phyloP scores from a whole-genome alignment of 2,329 filamentous ascomycete species.

The Microsporum canis region DNA sequence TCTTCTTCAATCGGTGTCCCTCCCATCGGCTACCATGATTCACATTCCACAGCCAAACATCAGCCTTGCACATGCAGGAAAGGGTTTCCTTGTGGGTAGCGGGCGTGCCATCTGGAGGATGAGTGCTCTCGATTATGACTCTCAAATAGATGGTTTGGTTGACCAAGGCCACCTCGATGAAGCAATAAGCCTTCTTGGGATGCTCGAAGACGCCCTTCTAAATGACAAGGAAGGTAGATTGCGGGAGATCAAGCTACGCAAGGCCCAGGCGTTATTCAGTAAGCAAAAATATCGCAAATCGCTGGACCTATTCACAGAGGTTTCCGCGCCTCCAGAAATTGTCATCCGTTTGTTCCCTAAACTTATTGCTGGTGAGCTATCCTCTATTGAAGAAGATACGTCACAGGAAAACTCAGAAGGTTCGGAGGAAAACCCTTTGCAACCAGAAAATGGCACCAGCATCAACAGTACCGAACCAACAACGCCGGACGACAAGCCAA shows the following conservation, averaged over 20 bases:
- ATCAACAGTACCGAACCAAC: constrained; percentile 18
- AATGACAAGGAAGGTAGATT: constrained; percentile 69
- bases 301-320: constrained; percentile 82
- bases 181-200: constrained; percentile 73
- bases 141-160: constrained; percentile 73
- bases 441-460: constrained; percentile 21
- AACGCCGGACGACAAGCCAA: constrained; percentile 19
- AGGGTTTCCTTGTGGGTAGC: constrained; percentile 87
- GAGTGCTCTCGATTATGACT: constrained; percentile 83
- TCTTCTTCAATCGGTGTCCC: constrained; percentile 70
- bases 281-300: constrained; percentile 73
- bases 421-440: constrained; percentile 14
- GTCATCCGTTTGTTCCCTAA: constrained; percentile 77
- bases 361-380: constrained; percentile 71
- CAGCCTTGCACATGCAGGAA: constrained; percentile 89
- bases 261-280: constrained; percentile 75
- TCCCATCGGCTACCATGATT: constrained; percentile 71
- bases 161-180: constrained; percentile 69
- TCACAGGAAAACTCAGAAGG: constrained; percentile 16
- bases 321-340: constrained; percentile 76
- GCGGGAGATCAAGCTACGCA: constrained; percentile 79
- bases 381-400: constrained; percentile 46
- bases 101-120: constrained; percentile 93
- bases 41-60: constrained; percentile 89
- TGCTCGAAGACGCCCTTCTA: constrained; percentile 86